Base-by-base conservation (phyloP, 352 stramenopile species). In the Aphanomyces cochlioides region DNA sequence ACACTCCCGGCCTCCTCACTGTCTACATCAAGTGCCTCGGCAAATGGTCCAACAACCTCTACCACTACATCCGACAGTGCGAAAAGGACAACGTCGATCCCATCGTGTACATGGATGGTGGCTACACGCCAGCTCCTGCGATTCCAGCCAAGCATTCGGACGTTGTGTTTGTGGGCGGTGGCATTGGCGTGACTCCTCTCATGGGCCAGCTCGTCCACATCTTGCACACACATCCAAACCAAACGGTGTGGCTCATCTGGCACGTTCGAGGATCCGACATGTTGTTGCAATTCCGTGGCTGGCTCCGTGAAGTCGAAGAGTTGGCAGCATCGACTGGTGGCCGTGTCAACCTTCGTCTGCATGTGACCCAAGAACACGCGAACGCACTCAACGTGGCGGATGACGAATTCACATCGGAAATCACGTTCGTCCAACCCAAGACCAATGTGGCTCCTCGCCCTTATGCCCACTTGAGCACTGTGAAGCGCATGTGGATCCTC, bases 401-500 rank as follows among this genome's bases (percentile, higher is more conserved):
- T 17, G 28, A 10, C 56, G 56, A 64, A 28, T 28, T 45, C 15
- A 17, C 56, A 12, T 17, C 56, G 56, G 12, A 10, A 17, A 12
- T 0, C 37, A 3, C 34, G 45, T 64, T 45, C 8, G 47, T 36
- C 37, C 47, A 15, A 53, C 45, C 45, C 45, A 19, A 1, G 41
- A n/a, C 28, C 1, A 15, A 1, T 7, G 37, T 45, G 4, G 6
- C 43, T 5, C 38, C 60, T 10, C 43, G 60, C 15, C 60, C 60
- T 21, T 68, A 61, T 37, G 21, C 60, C 2, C 38, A 68, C 17
- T 7, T 68, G 4, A 58, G 39, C 15, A 64, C 37, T 7, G 3
- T 69, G 6, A 84, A 80, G 45, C 85, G 93, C 65, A 84, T 93
- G 82, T 28, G 82, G 43, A 65, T 93, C 38, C 91, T 95, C 79